phyloP scores from a whole-genome alignment of 2,329 filamentous ascomycete genomes.

The Hypoxylon sp. region DNA sequence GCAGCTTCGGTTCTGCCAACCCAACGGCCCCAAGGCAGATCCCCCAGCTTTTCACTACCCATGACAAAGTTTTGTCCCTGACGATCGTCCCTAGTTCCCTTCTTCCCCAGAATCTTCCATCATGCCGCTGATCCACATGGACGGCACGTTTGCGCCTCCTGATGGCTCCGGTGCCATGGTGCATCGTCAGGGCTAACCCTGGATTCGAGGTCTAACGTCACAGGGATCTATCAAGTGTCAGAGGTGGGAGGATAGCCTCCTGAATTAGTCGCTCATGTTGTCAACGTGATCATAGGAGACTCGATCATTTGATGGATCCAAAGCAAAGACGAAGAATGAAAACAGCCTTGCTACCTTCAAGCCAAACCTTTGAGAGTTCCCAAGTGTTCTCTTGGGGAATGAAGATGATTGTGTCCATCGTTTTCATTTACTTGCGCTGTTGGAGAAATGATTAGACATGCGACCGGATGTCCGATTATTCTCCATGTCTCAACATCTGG shows the following conservation, averaged over 20 bases:
- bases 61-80: conserved; percentile 37
- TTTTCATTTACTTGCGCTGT: not conserved
- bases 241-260: not conserved
- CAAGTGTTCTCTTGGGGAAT: not conserved
- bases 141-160: conserved; percentile 11
- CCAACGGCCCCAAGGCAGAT: conserved; percentile 11
- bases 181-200: conserved; percentile 1
- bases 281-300: conserved; percentile 6
- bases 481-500: not conserved
- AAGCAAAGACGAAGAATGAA: not conserved
- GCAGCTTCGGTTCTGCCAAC: not conserved
- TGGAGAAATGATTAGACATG: not conserved
- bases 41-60: conserved; percentile 19
- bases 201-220: conserved; percentile 7
- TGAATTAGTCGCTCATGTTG: not conserved
- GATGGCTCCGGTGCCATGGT: conserved; percentile 11
- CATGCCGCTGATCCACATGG: conserved; percentile 17
- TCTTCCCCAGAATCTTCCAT: conserved; percentile 31
- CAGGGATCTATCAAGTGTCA: conserved; percentile 14
- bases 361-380: conserved; percentile 4
- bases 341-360: not conserved
- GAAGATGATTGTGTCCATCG: conserved; percentile 9
- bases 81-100: conserved; percentile 38
- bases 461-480: conserved; percentile 14
- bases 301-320: conserved; percentile 6